Base-by-base conservation (phyloP, 345 rosid genomes). In the Eucalyptus camaldulensis region DNA sequence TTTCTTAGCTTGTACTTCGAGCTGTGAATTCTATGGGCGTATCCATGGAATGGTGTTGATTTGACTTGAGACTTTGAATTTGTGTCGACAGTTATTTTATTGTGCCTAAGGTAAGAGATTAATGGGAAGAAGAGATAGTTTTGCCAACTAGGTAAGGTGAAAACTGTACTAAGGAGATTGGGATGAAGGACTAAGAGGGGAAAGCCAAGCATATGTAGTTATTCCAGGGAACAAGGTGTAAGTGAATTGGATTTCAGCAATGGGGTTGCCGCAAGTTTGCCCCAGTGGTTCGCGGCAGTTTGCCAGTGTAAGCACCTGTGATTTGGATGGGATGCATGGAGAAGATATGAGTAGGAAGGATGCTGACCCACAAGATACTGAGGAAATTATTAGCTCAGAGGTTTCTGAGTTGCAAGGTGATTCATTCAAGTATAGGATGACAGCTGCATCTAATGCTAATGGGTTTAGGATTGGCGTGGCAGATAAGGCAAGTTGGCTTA, bases 211-310 rank as follows among this genome's bases (percentile, higher is more conserved):
- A 87, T 90, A 80, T 53, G 80, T 86, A 87, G n/a, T 91, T 91
- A 81, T 90, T 90, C 56, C 29, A 51, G 87, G 53, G 65, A 72
- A 89, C 89, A 51, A 40, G n/a, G 47, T 40, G 85, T 40, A 76
- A 76, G 47, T 12, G 8, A 76, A 76, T 76, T 88, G 85, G 89
- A 81, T 85, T 89, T 88, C 90, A 65, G 92, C 86, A 24, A 97
- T 97, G 99, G 99, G 99, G 72, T 89, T 97, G 92, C 99, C 97
- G 2, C 99, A 95, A 90, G 92, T 94, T 91, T 91, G 96, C 92
- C 93, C 97, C 45, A 83, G 87, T 88, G 95, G 96, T 89, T 91
- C 96, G 1, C 91, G 92, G 40, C 91, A 88, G 45, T 92, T 91
- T 93, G 60, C 95, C 87, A 90, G 91, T 87, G 90, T 89, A 51